A percentile compares a stretch with the other conserved stretches of the same genome.
These are phyloP conservation scores for Pythium vanterpoolii DNA, from an alignment of 352 stramenopile genomes.

Conservation along the genomic window DNA sequence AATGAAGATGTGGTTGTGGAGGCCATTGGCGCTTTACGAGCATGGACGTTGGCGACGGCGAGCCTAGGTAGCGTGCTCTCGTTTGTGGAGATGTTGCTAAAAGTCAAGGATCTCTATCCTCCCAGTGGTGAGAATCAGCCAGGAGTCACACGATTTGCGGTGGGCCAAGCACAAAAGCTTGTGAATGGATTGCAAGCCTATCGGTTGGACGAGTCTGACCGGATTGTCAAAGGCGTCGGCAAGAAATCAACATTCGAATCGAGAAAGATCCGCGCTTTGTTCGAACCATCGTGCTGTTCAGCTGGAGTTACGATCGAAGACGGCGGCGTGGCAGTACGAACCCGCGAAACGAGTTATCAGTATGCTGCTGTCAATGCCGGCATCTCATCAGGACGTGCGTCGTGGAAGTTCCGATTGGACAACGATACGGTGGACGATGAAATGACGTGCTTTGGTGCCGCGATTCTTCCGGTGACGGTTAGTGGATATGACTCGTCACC, in stretches of 20 bases:
- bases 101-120: conserved; percentile 24
- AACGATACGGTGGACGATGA: conserved; percentile 89
- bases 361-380: conserved; percentile 82
- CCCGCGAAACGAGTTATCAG: conserved; percentile 85
- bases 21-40: conserved; percentile 54
- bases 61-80: conserved; percentile 66
- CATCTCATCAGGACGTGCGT: conserved; percentile 73
- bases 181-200: conserved; percentile 47
- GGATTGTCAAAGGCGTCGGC: conserved; percentile 29
- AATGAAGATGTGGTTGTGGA: conserved; percentile 61
- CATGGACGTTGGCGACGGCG: conserved; percentile 76
- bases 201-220: conserved; percentile 37
- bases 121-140: neutral
- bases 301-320: conserved; percentile 78
- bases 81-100: conserved; percentile 70
- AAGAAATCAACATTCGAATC: conserved; percentile 57
- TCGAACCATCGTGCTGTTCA: conserved; percentile 77
- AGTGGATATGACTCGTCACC: conserved; percentile 90
- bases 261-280: conserved; percentile 66
- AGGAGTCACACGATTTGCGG: conserved; percentile 32
- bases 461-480: conserved; percentile 83
- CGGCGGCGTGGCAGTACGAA: conserved; percentile 66
- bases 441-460: conserved; percentile 91
- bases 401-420: conserved; percentile 86
- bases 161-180: conserved; percentile 46